Percentiles rank a stretch among this genome's conserved stretches.
Evolutionary conservation across 1,139 yeast genomes (phyloP).

Genomic region (Cylindricascospora bacillispora): DNA sequence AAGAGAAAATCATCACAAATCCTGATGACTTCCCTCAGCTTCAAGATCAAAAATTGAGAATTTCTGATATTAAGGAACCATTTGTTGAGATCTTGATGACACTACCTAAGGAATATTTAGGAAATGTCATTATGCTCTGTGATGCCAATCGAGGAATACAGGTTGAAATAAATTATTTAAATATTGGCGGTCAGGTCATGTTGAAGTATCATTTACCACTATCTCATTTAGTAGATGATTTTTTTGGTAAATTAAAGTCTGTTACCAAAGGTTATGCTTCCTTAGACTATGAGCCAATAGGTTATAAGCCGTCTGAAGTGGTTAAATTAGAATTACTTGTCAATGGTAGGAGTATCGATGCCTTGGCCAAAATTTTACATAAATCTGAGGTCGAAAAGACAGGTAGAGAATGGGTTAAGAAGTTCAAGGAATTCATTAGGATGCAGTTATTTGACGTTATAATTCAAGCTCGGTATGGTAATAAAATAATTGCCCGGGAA

Average conservation of each 20-base stretch:
- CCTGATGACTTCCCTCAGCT: conserved; percentile 86
- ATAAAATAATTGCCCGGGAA: conserved; percentile 76
- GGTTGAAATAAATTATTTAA: conserved; percentile 61
- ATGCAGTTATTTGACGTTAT: conserved; percentile 86
- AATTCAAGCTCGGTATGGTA: conserved; percentile 82
- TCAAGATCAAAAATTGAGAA: conserved; percentile 30
- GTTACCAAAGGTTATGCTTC: conserved; percentile 88
- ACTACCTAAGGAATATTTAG: conserved; percentile 79
- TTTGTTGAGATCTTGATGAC: conserved; percentile 86
- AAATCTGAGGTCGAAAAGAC: conserved; percentile 55
- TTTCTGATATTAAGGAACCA: conserved; percentile 66
- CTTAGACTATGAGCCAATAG: conserved; percentile 87
- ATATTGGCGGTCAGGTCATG: conserved; percentile 64
- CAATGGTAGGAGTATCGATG: conserved; percentile 85
- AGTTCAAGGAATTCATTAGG: conserved; percentile 65
- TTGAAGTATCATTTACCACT: conserved; percentile 72
- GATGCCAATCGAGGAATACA: conserved; percentile 78
- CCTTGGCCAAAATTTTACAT: conserved; percentile 84
- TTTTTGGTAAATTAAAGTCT: conserved; percentile 86
- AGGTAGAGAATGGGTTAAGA: conserved; percentile 73
- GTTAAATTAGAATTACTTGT: conserved; percentile 83
- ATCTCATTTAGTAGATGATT: conserved; percentile 85
- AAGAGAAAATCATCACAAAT: conserved; percentile 56
- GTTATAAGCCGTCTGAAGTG: conserved; percentile 66
- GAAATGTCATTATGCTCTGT: conserved; percentile 75